Conservation (phyloP, 345 rosid genomes). For the Aethionema arabicum region DNA sequence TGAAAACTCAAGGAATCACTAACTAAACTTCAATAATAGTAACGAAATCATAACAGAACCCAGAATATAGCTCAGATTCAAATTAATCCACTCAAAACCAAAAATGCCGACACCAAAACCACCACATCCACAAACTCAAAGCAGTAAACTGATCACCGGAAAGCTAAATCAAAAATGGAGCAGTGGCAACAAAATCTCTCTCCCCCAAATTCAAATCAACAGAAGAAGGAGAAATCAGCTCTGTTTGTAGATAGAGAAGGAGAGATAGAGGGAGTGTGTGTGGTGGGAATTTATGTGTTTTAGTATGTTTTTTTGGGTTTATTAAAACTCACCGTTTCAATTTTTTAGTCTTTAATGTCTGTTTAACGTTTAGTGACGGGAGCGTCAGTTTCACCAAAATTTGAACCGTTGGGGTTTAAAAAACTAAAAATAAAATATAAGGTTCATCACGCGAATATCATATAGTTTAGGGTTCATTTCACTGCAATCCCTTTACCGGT, state of each 20-base stretch:
- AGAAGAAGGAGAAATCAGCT: conserved; percentile 18
- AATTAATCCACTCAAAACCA: neutral
- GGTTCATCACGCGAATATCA: too few species aligned
- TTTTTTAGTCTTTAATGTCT: too few species aligned
- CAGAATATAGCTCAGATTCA: neutral
- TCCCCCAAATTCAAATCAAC: neutral
- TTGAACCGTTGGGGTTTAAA: too few species aligned
- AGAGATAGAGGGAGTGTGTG: neutral
- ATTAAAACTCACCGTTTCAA: too few species aligned
- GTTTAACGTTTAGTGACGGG: too few species aligned
- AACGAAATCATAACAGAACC: conserved; percentile 1
- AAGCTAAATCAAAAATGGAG: conserved; percentile 21
- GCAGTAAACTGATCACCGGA: conserved; percentile 28
- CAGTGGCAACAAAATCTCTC: conserved; percentile 22
- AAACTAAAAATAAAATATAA: too few species aligned
- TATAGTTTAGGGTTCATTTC: too few species aligned
- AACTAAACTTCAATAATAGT: neutral
- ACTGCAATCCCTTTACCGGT: too few species aligned
- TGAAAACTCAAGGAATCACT: neutral
- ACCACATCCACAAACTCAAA: too few species aligned
- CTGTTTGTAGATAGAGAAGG: conserved; percentile 19
- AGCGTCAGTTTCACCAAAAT: too few species aligned
- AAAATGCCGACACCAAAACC: neutral
- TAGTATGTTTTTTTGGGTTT: too few species aligned
- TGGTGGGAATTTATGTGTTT: too few species aligned